Conservation (phyloP, 108 stramenopile species). For the Nitzschia sp. region DNA sequence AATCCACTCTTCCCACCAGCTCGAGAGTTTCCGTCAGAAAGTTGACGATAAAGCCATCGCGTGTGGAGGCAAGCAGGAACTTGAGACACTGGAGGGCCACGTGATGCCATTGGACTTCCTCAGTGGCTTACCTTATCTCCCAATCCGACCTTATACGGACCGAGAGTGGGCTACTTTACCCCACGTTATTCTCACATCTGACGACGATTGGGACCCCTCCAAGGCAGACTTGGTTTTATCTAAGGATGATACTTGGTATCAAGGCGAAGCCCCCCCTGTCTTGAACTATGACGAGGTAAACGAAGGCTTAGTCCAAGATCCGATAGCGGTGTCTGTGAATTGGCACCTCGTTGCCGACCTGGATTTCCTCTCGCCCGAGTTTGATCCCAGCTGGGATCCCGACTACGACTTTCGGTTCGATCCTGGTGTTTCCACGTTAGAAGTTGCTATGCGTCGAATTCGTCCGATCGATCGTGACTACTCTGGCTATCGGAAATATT, state of each 20-base stretch:
- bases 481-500: not conserved
- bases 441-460: too few relatives aligned
- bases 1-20: slow-evolving; percentile 35
- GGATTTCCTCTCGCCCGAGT: too few relatives aligned
- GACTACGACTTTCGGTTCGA: too few relatives aligned
- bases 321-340: too few relatives aligned
- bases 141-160: slow-evolving; percentile 4
- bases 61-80: slow-evolving; percentile 35
- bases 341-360: too few relatives aligned
- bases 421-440: too few relatives aligned
- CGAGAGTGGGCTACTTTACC: not conserved
- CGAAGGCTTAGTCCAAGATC: too few relatives aligned
- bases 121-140: slow-evolving; percentile 25
- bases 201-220: slow-evolving; percentile 36
- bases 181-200: slow-evolving; percentile 22
- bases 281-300: too few relatives aligned
- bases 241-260: not conserved
- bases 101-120: slow-evolving; percentile 25
- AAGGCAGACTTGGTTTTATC: not conserved
- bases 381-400: too few relatives aligned
- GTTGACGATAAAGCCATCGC: too few relatives aligned
- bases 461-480: not conserved
- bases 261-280: too few relatives aligned
- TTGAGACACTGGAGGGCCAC: slow-evolving; percentile 37
- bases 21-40: slow-evolving; percentile 6